Conservation (phyloP, 2,329 filamentous ascomycete genomes). For the Clonostachys byssicola region DNA sequence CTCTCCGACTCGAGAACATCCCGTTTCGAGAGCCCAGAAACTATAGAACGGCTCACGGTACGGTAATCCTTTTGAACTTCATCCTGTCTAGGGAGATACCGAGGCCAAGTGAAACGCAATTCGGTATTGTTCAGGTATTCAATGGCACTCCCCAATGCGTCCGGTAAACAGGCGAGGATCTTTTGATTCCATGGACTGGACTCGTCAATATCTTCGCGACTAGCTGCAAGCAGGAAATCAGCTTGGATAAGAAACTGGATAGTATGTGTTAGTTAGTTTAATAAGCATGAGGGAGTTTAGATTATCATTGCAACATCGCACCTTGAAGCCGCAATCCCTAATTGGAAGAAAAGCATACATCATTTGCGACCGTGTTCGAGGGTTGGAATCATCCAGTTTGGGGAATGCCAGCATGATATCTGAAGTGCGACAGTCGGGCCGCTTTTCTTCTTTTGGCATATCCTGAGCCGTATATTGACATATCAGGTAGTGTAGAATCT, state of each 20-base stretch:
- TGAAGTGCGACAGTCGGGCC: too few relatives aligned
- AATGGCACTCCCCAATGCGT: background rate
- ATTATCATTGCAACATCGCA: background rate
- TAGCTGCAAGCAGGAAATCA: background rate
- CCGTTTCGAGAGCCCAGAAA: too few relatives aligned
- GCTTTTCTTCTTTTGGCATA: background rate
- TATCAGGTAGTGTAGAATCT: background rate
- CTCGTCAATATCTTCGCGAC: background rate
- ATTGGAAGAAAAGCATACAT: background rate
- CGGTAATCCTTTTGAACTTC: too few relatives aligned
- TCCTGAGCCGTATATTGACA: background rate
- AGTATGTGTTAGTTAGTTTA: background rate
- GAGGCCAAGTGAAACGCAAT: background rate
- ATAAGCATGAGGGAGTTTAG: background rate
- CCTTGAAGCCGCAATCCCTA: background rate
- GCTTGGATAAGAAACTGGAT: background rate
- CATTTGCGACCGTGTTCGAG: background rate
- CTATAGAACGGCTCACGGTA: too few relatives aligned
- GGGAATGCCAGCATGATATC: background rate
- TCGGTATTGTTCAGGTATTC: background rate
- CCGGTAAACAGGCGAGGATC: background rate
- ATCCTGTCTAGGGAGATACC: background rate
- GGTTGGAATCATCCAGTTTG: background rate
- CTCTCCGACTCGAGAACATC: too few relatives aligned
- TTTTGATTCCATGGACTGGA: background rate